Base-by-base conservation (phyloP, 106 monocot species). In the Dioscorea alata region DNA sequence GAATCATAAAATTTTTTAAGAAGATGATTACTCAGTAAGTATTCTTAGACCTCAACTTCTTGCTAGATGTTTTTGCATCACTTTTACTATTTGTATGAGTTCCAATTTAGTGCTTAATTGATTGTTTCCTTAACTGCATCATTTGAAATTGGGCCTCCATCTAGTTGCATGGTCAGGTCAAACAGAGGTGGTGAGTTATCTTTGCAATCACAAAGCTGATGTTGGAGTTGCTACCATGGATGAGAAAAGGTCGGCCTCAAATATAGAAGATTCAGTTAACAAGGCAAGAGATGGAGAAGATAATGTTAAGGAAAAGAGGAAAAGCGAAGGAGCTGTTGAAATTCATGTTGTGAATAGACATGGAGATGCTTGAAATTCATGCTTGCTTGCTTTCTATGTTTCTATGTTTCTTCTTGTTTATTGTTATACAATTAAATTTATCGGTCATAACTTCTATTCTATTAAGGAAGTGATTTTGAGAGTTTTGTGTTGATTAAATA, bases 81-180 rank as follows among this genome's bases (percentile, higher is more conserved):
- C 53, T 53, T 53, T 53, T 16, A 16, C 53, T 53, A 7, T 18
- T 10, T 16, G 53, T 16, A 53, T 16, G 18, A 13, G 14, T 53
- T 13, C 2, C 18, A 53, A 53, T 53, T 13, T 16, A 53, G 16
- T 10, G 14, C 53, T 53, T n/a, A 4, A 20, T 19, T 20, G 22
- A 8, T 49, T 50, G 33, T 66, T 70, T 74, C 80, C 79, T 82
- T 88, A 67, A 85, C 73, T 24, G 8, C n/a, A n/a, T n/a, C n/a
- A n/a, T n/a, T n/a, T 81, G 76, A 78, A 81, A 75, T 60, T 59
- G 17, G 92, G 97, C 34, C 77, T 97, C 52, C 97, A 97, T 77
- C 69, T 97, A 57, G 97, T 92, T 50, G 92, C 97, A 49, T 97
- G 97, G 97, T 74, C 97, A 59, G 97, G 97, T 10, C 84, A 97